Conservation (phyloP, 2,329 filamentous ascomycete species). For the Colletotrichum musicola region DNA sequence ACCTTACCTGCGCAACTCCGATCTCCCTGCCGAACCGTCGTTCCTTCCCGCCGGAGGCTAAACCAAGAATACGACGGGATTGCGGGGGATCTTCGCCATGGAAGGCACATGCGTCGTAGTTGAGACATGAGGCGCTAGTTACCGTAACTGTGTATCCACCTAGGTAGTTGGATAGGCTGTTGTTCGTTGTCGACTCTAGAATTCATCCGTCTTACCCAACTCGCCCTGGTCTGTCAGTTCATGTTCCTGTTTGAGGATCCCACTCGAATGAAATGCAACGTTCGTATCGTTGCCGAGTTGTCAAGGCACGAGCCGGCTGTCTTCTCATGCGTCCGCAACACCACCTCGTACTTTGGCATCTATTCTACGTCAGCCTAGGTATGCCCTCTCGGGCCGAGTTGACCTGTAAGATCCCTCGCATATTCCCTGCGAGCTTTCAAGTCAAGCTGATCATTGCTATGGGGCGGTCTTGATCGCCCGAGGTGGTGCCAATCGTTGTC, state of each 20-base stretch:
- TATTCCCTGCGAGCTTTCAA: too few species aligned
- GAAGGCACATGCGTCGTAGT: slow-evolving; percentile 1
- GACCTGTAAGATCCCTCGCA: too few species aligned
- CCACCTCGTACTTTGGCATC: too few species aligned
- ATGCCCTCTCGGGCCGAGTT: too few species aligned
- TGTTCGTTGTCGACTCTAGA: background rate
- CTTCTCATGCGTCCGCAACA: too few species aligned
- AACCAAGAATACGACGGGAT: background rate
- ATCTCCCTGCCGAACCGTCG: background rate
- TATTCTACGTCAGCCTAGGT: too few species aligned
- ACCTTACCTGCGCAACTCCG: background rate
- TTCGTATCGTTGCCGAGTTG: too few species aligned
- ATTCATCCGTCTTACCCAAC: slow-evolving; percentile 3
- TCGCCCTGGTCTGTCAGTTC: too few species aligned
- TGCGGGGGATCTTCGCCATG: slow-evolving; percentile 8
- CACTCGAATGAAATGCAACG: background rate
- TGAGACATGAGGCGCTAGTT: slow-evolving; percentile 4
- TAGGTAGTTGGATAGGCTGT: background rate
- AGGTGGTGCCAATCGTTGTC: too few species aligned
- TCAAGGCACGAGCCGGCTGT: too few species aligned
- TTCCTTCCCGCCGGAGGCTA: slow-evolving; percentile 3
- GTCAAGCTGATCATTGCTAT: too few species aligned
- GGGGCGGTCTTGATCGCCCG: too few species aligned
- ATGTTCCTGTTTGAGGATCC: background rate
- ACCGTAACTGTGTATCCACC: background rate